Base-by-base conservation (phyloP, 371 early-diverging fungal species). In the Mycotypha africana region DNA sequence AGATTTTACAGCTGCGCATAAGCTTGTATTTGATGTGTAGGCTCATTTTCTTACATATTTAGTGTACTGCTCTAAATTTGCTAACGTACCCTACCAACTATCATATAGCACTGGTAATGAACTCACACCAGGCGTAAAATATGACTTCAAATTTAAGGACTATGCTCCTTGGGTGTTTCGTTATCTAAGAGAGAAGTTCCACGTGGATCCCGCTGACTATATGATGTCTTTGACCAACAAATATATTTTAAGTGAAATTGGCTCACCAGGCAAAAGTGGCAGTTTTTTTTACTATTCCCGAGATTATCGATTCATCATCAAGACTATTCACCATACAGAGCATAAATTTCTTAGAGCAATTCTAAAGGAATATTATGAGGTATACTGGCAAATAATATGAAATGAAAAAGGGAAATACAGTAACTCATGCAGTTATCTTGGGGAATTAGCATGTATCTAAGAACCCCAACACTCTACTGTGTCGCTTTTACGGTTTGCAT, bases 91-190 rank as follows among this genome's bases (percentile, higher is more conserved):
- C n/a, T n/a, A n/a, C n/a, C n/a, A n/a, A 33, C 15, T 11, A 6
- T 14, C 5, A 28, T 40, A 14, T 54, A 85, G 86, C 22, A 87
- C 85, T 20, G 95, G 95, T 19, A 89, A 91, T 58, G 95, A 97
- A 54, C 60, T 93, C 65, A 92, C 91, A 10, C 91, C 96, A 3
- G 85, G 86, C 2, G 86, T 91, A 26, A 85, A 86, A 50, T 96
- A 96, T 62, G 96, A 96, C 59, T 97, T 95, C 70, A 95, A 95
- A 67, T 97, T 96, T 59, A 97, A 96, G 61, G 98, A 97, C 67
- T 96, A 95, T 63, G 89, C 94, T 7, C 98, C 95, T 9, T 91
- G 91, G 91, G 92, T 93, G 8, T 97, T 97, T 63, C 80, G 94
- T 32, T 67, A 80, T 49, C 76, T 96, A 38, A 74, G 98, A 32